Percentiles rank a stretch among this genome's conserved stretches.
Evolutionary conservation across 371 early-diverging fungal species (phyloP).

Genomic region (Phascolomyces articulosus): DNA sequence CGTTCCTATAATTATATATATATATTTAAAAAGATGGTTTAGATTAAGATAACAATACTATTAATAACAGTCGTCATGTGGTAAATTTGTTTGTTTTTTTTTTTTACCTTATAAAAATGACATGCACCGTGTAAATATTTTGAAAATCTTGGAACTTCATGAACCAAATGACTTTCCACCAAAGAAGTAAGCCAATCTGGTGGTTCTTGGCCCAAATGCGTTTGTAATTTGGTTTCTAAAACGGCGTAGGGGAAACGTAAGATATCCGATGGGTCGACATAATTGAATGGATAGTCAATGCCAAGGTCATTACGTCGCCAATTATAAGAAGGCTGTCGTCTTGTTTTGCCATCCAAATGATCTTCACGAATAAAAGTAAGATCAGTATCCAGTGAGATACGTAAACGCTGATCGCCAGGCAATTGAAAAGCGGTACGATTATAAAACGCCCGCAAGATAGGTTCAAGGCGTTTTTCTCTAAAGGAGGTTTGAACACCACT

Average conservation of each 20-base stretch:
- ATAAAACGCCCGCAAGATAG: slow-evolving; percentile 87
- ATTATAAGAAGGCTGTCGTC: slow-evolving; percentile 69
- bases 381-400: slow-evolving; percentile 94
- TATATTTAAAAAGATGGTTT: too few species aligned
- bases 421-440: slow-evolving; percentile 97
- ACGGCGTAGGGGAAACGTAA: slow-evolving; percentile 38
- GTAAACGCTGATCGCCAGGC: slow-evolving; percentile 90
- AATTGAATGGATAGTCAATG: slow-evolving; percentile 85
- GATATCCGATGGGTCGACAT: slow-evolving; percentile 68
- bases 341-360: slow-evolving; percentile 39
- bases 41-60: too few species aligned
- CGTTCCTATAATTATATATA: too few species aligned
- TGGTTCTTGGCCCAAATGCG: slow-evolving; percentile 82
- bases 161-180: slow-evolving; percentile 85
- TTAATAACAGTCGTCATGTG: too few species aligned
- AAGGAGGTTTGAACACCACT: slow-evolving; percentile 75
- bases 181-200: slow-evolving; percentile 94
- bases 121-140: slow-evolving; percentile 94
- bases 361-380: slow-evolving; percentile 92
- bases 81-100: too few species aligned
- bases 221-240: slow-evolving; percentile 68
- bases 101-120: too few species aligned
- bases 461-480: slow-evolving; percentile 69
- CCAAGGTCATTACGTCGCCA: slow-evolving; percentile 92
- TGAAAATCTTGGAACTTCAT: slow-evolving; percentile 97